A percentile compares a stretch with the other conserved stretches of the same genome.
Evolutionary conservation across 1,284 basidiomycete genomes (phyloP).

Genomic region (Ustilago tritici): DNA sequence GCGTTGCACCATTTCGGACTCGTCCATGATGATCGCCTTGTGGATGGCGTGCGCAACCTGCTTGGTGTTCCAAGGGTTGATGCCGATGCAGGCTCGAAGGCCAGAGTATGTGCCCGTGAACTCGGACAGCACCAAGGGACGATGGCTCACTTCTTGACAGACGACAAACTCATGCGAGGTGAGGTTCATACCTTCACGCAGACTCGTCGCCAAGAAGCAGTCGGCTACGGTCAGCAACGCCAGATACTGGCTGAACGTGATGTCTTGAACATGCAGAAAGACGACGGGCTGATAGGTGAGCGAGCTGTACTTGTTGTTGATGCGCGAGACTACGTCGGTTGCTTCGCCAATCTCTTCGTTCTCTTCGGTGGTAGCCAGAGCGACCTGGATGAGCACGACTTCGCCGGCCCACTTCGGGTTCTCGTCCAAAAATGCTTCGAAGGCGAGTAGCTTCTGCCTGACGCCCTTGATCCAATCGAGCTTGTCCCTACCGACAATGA

Average conservation of each 20-base stretch:
- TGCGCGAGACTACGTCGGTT: slow-evolving; percentile 80
- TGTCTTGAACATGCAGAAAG: slow-evolving; percentile 85
- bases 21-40: slow-evolving; percentile 80
- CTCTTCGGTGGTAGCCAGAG: slow-evolving; percentile 82
- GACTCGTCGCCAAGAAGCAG: slow-evolving; percentile 84
- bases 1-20: slow-evolving; percentile 78
- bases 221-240: slow-evolving; percentile 85
- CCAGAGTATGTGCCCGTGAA: slow-evolving; percentile 89
- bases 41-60: slow-evolving; percentile 78
- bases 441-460: slow-evolving; percentile 83
- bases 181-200: slow-evolving; percentile 88
- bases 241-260: slow-evolving; percentile 87
- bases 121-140: slow-evolving; percentile 79
- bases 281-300: slow-evolving; percentile 88
- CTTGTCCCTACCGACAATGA: slow-evolving; percentile 88
- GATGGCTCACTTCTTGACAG: slow-evolving; percentile 73
- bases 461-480: slow-evolving; percentile 88
- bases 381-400: slow-evolving; percentile 86
- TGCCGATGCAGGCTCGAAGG: slow-evolving; percentile 83
- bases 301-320: slow-evolving; percentile 84
- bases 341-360: slow-evolving; percentile 81
- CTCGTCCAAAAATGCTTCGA: slow-evolving; percentile 84
- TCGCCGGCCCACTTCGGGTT: slow-evolving; percentile 83
- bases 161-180: slow-evolving; percentile 86
- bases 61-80: slow-evolving; percentile 75